Base-by-base conservation (phyloP, 306 rosid genomes). In the Fagus crenata region DNA sequence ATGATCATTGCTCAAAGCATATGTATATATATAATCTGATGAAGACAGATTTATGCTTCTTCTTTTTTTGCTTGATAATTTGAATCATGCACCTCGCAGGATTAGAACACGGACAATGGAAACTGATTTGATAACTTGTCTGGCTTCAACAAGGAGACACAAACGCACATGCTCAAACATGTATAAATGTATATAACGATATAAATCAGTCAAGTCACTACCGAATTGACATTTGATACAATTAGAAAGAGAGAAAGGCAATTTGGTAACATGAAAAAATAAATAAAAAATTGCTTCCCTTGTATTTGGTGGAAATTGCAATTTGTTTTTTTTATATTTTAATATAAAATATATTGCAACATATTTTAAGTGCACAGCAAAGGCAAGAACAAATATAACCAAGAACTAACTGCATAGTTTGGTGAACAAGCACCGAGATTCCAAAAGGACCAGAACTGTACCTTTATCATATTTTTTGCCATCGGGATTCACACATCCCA, bases 381-480 rank as follows among this genome's bases (percentile, higher is more conserved):
- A 6, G 31, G 53, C 5, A 37, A 13, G 18, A 43, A 36, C 42
- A 51, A 71, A 71, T 12, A 17, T 7, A 3, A 37, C 49, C 49
- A 37, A 37, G 70, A 36, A 65, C 46, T 65, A 37, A 39, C 49
- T 36, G 49, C 46, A 7, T 37, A 6, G 4, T 65, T 43, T 17
- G n/a, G 49, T 22, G 53, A 18, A 46, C 53, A 35, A 18, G 43
- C 40, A 49, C 40, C 4, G 6, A 51, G 36, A 54, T 41, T 61
- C 18, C 3, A 17, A 1, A 43, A 28, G 71, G 32, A 2, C 60
- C 40, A 58, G 56, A 42, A 64, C 43, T 81, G 60, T 81, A 92
- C 99, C 97, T 54, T 85, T 92, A 58, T 92, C 98, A 73, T 89
- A 95, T 84, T 88, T 92, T 85, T 88, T 89, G 46, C 98, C 98